These are phyloP conservation scores for Tilletia horrida DNA, from an alignment of 1,284 basidiomycete genomes.

Conservation along the genomic window DNA sequence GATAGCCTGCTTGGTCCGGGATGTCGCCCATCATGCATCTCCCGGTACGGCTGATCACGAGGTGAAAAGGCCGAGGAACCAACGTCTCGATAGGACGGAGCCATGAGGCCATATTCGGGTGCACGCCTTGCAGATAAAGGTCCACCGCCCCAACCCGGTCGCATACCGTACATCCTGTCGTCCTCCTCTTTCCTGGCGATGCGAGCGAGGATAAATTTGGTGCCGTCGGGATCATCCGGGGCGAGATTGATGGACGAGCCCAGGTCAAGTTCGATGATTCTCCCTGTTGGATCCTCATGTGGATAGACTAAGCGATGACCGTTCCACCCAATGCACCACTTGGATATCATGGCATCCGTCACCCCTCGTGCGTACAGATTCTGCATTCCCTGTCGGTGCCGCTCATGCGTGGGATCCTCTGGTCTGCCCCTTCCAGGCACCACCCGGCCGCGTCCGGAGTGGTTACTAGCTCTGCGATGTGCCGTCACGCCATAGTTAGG, in stretches of 20 bases:
- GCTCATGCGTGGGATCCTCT: slow-evolving; percentile 24
- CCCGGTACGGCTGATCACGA: too few relatives aligned
- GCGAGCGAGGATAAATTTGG: slow-evolving; percentile 29
- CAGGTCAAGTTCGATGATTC: slow-evolving; percentile 33
- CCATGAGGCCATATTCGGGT: too few relatives aligned
- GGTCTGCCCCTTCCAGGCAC: neutral
- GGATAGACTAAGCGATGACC: slow-evolving; percentile 48
- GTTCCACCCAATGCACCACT: slow-evolving; percentile 50
- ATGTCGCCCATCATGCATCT: too few relatives aligned
- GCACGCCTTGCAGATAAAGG: too few relatives aligned
- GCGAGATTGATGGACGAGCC: slow-evolving; percentile 38
- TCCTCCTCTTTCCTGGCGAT: slow-evolving; percentile 17
- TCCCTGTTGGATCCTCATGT: slow-evolving; percentile 28
- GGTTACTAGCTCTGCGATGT: too few relatives aligned
- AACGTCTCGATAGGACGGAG: too few relatives aligned
- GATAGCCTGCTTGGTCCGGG: too few relatives aligned
- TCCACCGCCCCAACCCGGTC: too few relatives aligned
- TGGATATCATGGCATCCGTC: slow-evolving; percentile 49
- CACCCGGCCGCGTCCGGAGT: too few relatives aligned
- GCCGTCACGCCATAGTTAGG: too few relatives aligned
- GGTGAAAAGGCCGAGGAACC: too few relatives aligned
- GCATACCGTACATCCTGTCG: neutral
- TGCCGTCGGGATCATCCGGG: slow-evolving; percentile 45
- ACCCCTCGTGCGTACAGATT: slow-evolving; percentile 50
- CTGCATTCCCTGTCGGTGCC: slow-evolving; percentile 45